phyloP scores from a whole-genome alignment of 345 rosid species.

The Euclidium syriacum region DNA sequence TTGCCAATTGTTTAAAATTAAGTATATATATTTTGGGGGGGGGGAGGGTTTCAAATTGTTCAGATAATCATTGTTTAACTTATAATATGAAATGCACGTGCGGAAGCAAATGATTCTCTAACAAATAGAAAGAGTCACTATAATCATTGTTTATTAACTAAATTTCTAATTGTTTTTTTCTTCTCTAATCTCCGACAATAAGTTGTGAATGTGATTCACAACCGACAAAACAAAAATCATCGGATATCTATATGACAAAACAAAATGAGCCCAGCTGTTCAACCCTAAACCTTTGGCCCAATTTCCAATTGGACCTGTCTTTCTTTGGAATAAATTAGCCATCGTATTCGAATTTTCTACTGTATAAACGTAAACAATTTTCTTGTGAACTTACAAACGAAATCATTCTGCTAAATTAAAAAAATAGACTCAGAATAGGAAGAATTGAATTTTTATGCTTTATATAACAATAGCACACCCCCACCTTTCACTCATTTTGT shows the following conservation, averaged over 20 bases:
- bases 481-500: too few relatives aligned
- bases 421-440: background rate
- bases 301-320: background rate
- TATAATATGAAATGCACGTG: background rate
- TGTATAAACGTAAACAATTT: too few relatives aligned
- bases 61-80: background rate
- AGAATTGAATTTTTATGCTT: too few relatives aligned
- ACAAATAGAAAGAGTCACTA: background rate
- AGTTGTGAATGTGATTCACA: background rate
- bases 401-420: too few relatives aligned
- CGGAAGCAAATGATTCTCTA: constrained; percentile 2
- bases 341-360: too few relatives aligned
- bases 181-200: background rate
- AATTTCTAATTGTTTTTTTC: background rate
- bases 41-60: too few relatives aligned
- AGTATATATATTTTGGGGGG: too few relatives aligned
- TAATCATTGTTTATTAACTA: background rate
- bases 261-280: background rate
- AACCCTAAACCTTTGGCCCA: background rate
- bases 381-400: background rate
- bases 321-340: too few relatives aligned
- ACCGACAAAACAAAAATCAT: background rate
- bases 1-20: background rate
- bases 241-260: background rate
- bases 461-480: too few relatives aligned